Evolutionary conservation across 1,284 basidiomycete species (phyloP).

Genomic region (Fistulina hepatica): DNA sequence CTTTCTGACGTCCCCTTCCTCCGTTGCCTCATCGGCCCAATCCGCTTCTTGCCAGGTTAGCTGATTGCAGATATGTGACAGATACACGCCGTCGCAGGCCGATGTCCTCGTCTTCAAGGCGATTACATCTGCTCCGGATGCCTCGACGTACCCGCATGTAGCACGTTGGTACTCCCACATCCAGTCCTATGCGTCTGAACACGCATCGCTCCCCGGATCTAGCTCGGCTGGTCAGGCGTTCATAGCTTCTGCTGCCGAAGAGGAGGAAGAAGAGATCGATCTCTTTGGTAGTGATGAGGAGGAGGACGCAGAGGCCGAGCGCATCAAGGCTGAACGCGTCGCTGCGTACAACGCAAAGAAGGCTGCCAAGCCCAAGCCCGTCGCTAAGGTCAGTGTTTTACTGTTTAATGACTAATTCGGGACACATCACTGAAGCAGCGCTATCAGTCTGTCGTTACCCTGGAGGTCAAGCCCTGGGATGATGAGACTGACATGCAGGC

Average conservation of each 20-base stretch:
- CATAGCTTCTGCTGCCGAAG: constrained; percentile 45
- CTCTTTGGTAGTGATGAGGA: constrained; percentile 87
- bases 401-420: constrained; percentile 10
- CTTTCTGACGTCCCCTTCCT: constrained; percentile 45
- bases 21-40: constrained; percentile 11
- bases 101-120: constrained; percentile 92
- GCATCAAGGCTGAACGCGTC: constrained; percentile 90
- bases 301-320: constrained; percentile 88
- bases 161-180: constrained; percentile 95
- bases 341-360: constrained; percentile 93
- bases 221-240: constrained; percentile 76
- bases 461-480: constrained; percentile 99
- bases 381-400: constrained; percentile 62
- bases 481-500: constrained; percentile 96
- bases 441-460: constrained; percentile 82
- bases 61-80: too few relatives aligned
- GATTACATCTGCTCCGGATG: constrained; percentile 52
- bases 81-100: constrained; percentile 92
- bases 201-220: constrained; percentile 71
- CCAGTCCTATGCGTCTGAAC: constrained; percentile 75
- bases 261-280: constrained; percentile 90
- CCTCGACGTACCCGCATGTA: constrained; percentile 65
- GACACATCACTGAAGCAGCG: too few relatives aligned
- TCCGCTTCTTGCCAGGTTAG: too few relatives aligned
- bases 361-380: constrained; percentile 80